Conservation (phyloP, 2,329 filamentous ascomycete species). For the Fonsecaea pugnacius region DNA sequence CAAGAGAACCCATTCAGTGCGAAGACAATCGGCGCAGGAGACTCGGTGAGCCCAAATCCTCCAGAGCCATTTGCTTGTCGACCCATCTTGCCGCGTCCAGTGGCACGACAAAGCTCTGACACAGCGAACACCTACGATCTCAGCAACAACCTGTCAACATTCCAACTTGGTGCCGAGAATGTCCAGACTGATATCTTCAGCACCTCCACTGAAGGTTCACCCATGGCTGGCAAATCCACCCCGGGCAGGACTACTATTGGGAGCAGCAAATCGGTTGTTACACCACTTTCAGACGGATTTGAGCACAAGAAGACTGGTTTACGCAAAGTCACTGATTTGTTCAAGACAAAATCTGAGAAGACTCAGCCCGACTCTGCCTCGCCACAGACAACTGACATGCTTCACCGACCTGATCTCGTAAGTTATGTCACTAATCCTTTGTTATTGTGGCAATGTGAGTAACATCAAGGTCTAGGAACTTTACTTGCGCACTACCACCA, state of each 20-base stretch:
- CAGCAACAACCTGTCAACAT: slow-evolving; percentile 21
- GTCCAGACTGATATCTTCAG: slow-evolving; percentile 19
- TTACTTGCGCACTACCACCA: slow-evolving; percentile 30
- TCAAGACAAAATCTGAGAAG: slow-evolving; percentile 31
- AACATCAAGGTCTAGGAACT: slow-evolving; percentile 27
- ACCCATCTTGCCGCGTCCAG: slow-evolving; percentile 1
- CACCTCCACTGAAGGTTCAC: slow-evolving; percentile 20
- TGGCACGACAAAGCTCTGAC: slow-evolving; percentile 16
- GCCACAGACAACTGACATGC: slow-evolving; percentile 12
- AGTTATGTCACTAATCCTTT: background rate
- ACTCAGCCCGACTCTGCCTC: slow-evolving; percentile 12
- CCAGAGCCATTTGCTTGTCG: background rate
- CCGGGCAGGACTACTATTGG: slow-evolving; percentile 19
- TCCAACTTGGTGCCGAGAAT: slow-evolving; percentile 18
- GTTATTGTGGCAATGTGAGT: background rate
- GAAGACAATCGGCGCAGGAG: background rate
- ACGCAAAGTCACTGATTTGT: slow-evolving; percentile 34
- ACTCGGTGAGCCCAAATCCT: slow-evolving; percentile 5
- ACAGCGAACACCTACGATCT: slow-evolving; percentile 8
- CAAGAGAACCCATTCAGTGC: slow-evolving; percentile 12
- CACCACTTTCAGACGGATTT: slow-evolving; percentile 21
- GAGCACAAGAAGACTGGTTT: slow-evolving; percentile 30
- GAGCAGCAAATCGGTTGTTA: slow-evolving; percentile 19
- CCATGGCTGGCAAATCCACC: slow-evolving; percentile 10
- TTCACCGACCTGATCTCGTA: slow-evolving; percentile 31